Percentiles rank a stretch among this genome's conserved stretches.
These are phyloP conservation scores for Astrothelium macrocarpum DNA, from an alignment of 495 filamentous ascomycete genomes.

Conservation along the genomic window DNA sequence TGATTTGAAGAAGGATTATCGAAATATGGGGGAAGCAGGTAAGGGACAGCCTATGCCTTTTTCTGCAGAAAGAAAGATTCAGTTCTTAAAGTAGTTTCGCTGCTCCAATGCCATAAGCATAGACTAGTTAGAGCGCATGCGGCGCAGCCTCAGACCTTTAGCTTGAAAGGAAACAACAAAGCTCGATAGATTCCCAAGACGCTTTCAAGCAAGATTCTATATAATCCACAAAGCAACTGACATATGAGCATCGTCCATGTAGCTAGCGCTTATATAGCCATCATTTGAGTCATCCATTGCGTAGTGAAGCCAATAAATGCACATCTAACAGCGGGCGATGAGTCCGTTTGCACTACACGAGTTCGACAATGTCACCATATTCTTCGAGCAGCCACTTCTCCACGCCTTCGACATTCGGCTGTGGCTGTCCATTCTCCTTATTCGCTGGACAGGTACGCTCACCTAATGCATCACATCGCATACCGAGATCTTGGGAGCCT, in stretches of 20 bases:
- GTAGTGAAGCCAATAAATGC: not conserved
- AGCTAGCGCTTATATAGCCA: not conserved
- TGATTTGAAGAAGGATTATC: no score
- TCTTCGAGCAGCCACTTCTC: constrained; percentile 6
- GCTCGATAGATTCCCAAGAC: not conserved
- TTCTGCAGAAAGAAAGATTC: no score
- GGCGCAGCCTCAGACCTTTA: no score
- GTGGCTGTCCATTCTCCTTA: not conserved
- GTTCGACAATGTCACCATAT: constrained; percentile 8
- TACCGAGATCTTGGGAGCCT: not conserved
- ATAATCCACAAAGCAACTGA: not conserved
- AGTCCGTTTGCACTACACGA: not conserved
- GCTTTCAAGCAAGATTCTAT: not conserved
- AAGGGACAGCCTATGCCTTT: no score
- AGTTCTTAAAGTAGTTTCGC: no score
- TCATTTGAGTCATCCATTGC: no score
- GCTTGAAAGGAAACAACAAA: no score
- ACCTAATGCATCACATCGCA: not conserved
- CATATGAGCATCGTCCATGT: not conserved
- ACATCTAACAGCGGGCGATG: not conserved
- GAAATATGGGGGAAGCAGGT: no score
- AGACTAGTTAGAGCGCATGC: no score
- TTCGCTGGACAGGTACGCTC: not conserved
- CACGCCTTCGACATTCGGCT: constrained; percentile 1
- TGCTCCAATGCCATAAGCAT: no score